Conservation (phyloP, 148 eudicot species). For the Chenopodium suecicum region DNA sequence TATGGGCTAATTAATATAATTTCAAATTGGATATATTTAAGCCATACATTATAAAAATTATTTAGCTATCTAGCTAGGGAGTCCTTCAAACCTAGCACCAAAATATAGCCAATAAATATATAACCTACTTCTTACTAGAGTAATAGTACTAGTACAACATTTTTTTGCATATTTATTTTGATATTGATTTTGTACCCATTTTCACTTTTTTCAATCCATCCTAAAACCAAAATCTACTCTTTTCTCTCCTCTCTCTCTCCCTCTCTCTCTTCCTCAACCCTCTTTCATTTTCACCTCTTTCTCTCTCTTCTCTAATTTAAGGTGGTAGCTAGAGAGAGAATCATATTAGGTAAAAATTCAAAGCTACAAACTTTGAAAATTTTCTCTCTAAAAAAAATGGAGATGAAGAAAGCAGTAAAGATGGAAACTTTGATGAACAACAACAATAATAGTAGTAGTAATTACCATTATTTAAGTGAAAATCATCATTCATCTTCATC, state of each 20-base stretch:
- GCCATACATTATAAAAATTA: not conserved
- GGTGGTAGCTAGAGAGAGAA: constrained; percentile 19
- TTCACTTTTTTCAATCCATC: not conserved
- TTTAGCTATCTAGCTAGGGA: not conserved
- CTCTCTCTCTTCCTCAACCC: constrained; percentile 5
- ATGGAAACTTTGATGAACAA: constrained; percentile 24
- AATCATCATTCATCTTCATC: constrained; percentile 12
- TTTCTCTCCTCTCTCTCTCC: constrained; percentile 5
- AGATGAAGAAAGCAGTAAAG: constrained; percentile 19
- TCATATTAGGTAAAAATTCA: constrained; percentile 7
- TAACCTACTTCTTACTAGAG: not conserved
- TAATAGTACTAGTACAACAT: not conserved
- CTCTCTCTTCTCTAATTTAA: constrained; percentile 17
- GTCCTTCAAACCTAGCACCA: constrained; percentile 8
- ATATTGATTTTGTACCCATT: not conserved
- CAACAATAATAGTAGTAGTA: not conserved
- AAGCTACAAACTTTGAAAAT: constrained; percentile 11
- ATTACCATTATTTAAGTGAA: constrained; percentile 13
- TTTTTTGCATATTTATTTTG: not conserved
- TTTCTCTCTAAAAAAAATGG: constrained; percentile 9
- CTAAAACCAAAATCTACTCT: not conserved
- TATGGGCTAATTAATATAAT: not conserved
- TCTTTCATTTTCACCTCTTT: constrained; percentile 14
- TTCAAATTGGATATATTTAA: not conserved
- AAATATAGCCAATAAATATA: not conserved